phyloP scores from a whole-genome alignment of 192 early-diverging fungal genomes.

The Dispira simplex region DNA sequence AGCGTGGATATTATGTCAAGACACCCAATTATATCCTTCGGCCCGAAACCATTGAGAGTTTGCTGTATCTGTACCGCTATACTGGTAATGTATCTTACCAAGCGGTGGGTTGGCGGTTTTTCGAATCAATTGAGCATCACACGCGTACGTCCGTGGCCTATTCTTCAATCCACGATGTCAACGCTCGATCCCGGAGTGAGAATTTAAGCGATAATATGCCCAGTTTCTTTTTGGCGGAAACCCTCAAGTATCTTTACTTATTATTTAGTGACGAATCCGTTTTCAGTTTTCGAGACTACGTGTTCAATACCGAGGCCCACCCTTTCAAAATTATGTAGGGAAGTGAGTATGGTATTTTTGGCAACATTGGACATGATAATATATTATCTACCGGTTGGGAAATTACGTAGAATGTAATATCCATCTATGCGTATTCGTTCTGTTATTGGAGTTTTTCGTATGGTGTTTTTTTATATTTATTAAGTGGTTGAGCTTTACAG shows the following conservation, averaged over 20 bases:
- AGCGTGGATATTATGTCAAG: neutral
- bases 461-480: too few species aligned
- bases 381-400: too few species aligned
- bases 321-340: conserved; percentile 34
- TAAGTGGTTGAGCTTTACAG: too few species aligned
- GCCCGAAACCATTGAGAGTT: conserved; percentile 79
- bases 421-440: too few species aligned
- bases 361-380: too few species aligned
- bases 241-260: conserved; percentile 89
- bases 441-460: too few species aligned
- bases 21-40: conserved; percentile 42
- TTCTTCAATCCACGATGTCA: neutral
- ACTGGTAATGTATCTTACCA: conserved; percentile 71
- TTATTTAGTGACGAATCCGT: conserved; percentile 54
- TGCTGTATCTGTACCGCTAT: conserved; percentile 71
- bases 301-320: conserved; percentile 94
- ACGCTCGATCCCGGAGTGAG: conserved; percentile 49
- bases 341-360: too few species aligned
- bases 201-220: conserved; percentile 28
- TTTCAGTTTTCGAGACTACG: conserved; percentile 63
- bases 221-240: conserved; percentile 88
- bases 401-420: too few species aligned
- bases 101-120: neutral
- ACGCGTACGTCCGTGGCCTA: neutral
- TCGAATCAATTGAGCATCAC: neutral